Conservation (phyloP, 2,329 filamentous ascomycete species). For the Gaeumannomyces tritici region DNA sequence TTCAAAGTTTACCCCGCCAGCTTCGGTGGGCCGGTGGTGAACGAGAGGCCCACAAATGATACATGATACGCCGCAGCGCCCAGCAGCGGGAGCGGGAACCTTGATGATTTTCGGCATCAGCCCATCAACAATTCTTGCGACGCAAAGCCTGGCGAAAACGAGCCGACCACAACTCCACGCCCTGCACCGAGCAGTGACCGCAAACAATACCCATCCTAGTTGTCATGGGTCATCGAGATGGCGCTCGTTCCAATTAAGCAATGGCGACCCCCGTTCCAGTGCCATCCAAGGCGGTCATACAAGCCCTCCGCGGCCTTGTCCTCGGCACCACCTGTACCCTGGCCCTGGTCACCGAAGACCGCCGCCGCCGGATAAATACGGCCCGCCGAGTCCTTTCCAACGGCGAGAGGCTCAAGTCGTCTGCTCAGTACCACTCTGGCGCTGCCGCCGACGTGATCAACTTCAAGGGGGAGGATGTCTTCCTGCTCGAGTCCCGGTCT, state of each 20-base stretch:
- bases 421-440: conserved; percentile 25
- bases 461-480: conserved; percentile 14
- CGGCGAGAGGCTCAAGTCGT: conserved; percentile 26
- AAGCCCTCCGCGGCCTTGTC: conserved; percentile 31
- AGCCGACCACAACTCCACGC: background rate
- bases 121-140: background rate
- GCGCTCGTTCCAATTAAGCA: conserved; percentile 7
- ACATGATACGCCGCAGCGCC: too few relatives aligned
- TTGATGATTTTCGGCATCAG: background rate
- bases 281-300: conserved; percentile 34
- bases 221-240: background rate
- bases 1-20: too few relatives aligned
- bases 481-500: conserved; percentile 5
- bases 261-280: conserved; percentile 28
- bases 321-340: conserved; percentile 35
- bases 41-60: background rate
- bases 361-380: conserved; percentile 31
- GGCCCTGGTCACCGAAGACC: conserved; percentile 32
- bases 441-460: conserved; percentile 14
- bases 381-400: conserved; percentile 28
- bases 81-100: background rate
- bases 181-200: background rate
- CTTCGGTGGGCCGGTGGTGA: background rate
- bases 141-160: background rate
- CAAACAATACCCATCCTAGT: background rate